phyloP scores from a whole-genome alignment of 2,329 filamentous ascomycete species.

The Kalmusia sp. region DNA sequence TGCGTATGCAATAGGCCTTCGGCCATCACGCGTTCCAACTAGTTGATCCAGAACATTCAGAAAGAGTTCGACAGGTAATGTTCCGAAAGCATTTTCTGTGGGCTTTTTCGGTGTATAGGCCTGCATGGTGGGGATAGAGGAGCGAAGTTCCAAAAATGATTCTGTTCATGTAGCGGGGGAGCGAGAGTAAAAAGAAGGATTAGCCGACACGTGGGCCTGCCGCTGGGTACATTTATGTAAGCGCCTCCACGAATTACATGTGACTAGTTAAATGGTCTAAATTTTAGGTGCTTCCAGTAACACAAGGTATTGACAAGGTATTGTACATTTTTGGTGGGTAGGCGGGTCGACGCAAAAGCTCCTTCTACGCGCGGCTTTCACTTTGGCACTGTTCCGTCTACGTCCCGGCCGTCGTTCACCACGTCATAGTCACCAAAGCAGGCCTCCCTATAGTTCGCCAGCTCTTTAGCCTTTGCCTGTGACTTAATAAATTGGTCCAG shows the following conservation, averaged over 20 bases:
- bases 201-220: neutral
- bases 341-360: too few relatives aligned
- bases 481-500: slow-evolving; percentile 10
- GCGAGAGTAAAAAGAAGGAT: slow-evolving; percentile 1
- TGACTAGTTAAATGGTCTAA: too few relatives aligned
- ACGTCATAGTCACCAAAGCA: slow-evolving; percentile 12
- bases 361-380: neutral
- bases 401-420: slow-evolving; percentile 5
- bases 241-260: too few relatives aligned
- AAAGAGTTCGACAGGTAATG: slow-evolving; percentile 36
- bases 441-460: slow-evolving; percentile 10
- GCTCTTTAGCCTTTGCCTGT: slow-evolving; percentile 6
- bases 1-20: slow-evolving; percentile 26
- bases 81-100: slow-evolving; percentile 32
- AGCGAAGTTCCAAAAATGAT: neutral
- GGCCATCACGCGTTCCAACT: slow-evolving; percentile 22
- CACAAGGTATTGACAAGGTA: too few relatives aligned
- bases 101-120: neutral
- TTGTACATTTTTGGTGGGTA: too few relatives aligned
- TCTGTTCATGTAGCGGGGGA: neutral
- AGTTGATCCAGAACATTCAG: slow-evolving; percentile 37
- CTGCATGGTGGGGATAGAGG: slow-evolving; percentile 4
- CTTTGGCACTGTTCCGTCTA: slow-evolving; percentile 11
- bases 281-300: too few relatives aligned
- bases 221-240: neutral